Evolutionary conservation across 2,329 filamentous ascomycete species (phyloP).

Genomic region (Colletotrichum brevisporum): DNA sequence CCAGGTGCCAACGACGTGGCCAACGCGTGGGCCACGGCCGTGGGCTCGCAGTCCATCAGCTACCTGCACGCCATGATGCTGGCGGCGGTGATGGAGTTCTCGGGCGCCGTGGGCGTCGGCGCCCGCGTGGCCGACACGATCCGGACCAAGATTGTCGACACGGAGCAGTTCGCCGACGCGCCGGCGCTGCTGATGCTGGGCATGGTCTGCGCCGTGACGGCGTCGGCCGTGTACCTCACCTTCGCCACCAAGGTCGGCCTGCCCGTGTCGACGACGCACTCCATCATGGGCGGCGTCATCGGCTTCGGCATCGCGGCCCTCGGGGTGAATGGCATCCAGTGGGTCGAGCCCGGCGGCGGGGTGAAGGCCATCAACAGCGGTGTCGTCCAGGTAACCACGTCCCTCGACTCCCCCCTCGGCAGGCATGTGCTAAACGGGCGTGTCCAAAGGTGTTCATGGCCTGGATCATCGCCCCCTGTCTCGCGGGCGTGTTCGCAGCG

Average conservation of each 20-base stretch:
- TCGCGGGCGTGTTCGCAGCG: slow-evolving; percentile 67
- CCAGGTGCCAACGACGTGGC: slow-evolving; percentile 75
- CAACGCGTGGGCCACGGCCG: slow-evolving; percentile 81
- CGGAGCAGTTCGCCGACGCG: slow-evolving; percentile 59
- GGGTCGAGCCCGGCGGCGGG: slow-evolving; percentile 61
- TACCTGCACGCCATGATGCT: slow-evolving; percentile 73
- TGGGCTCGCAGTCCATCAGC: slow-evolving; percentile 77
- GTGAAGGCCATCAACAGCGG: slow-evolving; percentile 57
- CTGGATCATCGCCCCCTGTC: slow-evolving; percentile 72
- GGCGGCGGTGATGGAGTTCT: slow-evolving; percentile 72
- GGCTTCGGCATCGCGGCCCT: slow-evolving; percentile 71
- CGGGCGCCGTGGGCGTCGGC: slow-evolving; percentile 72
- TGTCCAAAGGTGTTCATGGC: slow-evolving; percentile 66
- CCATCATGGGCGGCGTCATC: slow-evolving; percentile 71
- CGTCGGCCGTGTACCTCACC: slow-evolving; percentile 70
- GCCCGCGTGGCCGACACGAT: slow-evolving; percentile 74
- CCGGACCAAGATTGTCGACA: slow-evolving; percentile 70
- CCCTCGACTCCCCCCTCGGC: not conserved
- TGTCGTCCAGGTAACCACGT: slow-evolving; percentile 59
- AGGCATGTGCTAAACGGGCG: not conserved
- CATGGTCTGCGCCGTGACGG: slow-evolving; percentile 69
- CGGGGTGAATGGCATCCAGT: slow-evolving; percentile 66
- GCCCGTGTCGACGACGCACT: slow-evolving; percentile 74
- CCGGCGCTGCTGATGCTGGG: slow-evolving; percentile 70
- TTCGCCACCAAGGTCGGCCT: slow-evolving; percentile 67